Base-by-base conservation (phyloP, 2,329 filamentous ascomycete species). In the Laburnicola sp. region DNA sequence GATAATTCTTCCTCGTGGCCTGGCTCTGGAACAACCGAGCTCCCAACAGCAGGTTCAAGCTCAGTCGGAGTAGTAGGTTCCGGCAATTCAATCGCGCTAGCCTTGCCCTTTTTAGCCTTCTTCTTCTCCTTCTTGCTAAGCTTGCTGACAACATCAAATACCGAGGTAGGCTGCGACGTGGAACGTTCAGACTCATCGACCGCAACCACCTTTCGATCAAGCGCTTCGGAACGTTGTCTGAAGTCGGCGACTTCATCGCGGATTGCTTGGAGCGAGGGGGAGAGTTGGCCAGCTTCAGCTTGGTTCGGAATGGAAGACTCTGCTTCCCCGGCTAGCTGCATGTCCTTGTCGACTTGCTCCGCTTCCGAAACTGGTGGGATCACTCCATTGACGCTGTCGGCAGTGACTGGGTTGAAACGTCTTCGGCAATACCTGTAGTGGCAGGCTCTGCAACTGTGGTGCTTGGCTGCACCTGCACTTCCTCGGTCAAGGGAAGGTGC, bases 61-160 rank as follows among this genome's bases (percentile, higher is more conserved):
- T 62, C 51, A n/a, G 56, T 53, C 48, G 66, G 65, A 53, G 65
- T 67, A 48, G 56, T 57, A 3, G 60, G 53, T 10, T 60, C 56
- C 37, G 59, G 52, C 31, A 22, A 41, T 23, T 64, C 58, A 45
- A 63, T 42, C 35, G 54, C 38, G 35, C n/a, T 53, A 35, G 44
- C 36, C 30, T 62, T 64, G 34, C 49, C 45, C 45, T 65, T 66
- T 45, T 62, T 66, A 10, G 41, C 51, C 36, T 63, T 64, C 39
- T 68, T 69, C 55, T 67, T 66, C 30, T 65, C 55, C 40, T 69
- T 64, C 46, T 66, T 67, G 53, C 51, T 61, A 28, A 69, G 54
- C 42, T 63, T 63, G 26, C 51, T 56, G 11, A 68, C 64, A 8
- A 67, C 43, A 41, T 68, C 64, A 26, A 65, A 63, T 38, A 70